Percentiles rank a stretch among this genome's conserved stretches.
phyloP scores from a whole-genome alignment of 2,329 filamentous ascomycete species.

The Ophiostoma triangulosporum region DNA sequence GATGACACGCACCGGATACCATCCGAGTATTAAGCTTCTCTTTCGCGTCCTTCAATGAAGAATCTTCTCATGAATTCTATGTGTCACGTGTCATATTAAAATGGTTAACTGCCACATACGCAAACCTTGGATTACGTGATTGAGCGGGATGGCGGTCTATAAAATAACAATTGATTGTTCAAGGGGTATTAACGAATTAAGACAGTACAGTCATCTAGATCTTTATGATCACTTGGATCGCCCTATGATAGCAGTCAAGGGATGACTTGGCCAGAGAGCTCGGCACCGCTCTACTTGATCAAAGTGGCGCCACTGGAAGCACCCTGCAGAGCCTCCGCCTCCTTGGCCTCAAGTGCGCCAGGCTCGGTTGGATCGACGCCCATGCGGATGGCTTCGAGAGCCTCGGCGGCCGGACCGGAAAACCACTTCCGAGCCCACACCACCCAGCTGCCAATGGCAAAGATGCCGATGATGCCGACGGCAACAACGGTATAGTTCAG shows the following conservation, averaged over 20 bases:
- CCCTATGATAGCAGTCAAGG: background rate
- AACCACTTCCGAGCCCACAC: slow-evolving; percentile 42
- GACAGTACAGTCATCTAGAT: background rate
- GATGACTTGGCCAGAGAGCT: background rate
- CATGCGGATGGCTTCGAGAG: slow-evolving; percentile 32
- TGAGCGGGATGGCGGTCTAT: too few relatives aligned
- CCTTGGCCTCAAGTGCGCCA: slow-evolving; percentile 26
- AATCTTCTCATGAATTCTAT: too few relatives aligned
- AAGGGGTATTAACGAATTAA: background rate
- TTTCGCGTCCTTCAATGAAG: too few relatives aligned
- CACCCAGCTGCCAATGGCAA: slow-evolving; percentile 34
- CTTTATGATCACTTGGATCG: too few relatives aligned
- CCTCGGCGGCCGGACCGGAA: slow-evolving; percentile 39
- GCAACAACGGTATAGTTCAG: slow-evolving; percentile 47
- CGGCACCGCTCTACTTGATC: background rate
- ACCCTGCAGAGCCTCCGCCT: slow-evolving; percentile 15
- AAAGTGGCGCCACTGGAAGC: background rate
- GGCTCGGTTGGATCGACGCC: slow-evolving; percentile 35
- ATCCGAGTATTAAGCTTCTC: too few relatives aligned
- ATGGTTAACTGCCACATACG: too few relatives aligned
- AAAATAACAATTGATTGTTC: background rate
- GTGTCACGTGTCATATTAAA: too few relatives aligned
- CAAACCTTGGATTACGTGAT: too few relatives aligned
- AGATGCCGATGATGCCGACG: slow-evolving; percentile 40
- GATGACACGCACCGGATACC: too few relatives aligned